phyloP scores from a whole-genome alignment of 2,329 filamentous ascomycete genomes.

The Chaetomium sp. region DNA sequence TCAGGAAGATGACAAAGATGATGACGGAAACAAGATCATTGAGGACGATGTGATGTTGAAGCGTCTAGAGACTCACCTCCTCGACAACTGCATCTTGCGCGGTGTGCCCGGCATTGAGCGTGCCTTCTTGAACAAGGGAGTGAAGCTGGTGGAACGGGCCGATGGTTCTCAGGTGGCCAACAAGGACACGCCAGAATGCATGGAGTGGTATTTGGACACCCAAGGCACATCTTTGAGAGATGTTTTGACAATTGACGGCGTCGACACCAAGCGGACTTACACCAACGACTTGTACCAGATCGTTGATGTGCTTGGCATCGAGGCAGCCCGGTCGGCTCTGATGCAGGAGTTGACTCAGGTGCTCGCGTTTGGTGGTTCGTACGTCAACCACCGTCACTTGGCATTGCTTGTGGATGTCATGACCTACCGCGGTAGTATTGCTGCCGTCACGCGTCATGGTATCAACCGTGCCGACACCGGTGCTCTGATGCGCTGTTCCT shows the following conservation, averaged over 20 bases:
- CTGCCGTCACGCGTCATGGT: conserved; percentile 94
- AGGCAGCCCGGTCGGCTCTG: conserved; percentile 81
- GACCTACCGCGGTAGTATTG: conserved; percentile 89
- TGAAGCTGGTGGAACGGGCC: conserved; percentile 56
- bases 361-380: conserved; percentile 96
- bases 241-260: conserved; percentile 79
- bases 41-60: conserved; percentile 92
- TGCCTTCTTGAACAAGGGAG: conserved; percentile 85
- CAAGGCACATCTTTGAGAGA: conserved; percentile 80
- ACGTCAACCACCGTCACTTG: conserved; percentile 98
- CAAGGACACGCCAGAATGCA: conserved; percentile 68
- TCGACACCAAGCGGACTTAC: conserved; percentile 78
- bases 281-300: conserved; percentile 96
- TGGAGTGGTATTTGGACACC: conserved; percentile 95
- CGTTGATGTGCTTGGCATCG: conserved; percentile 91
- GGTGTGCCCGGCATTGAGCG: conserved; percentile 84
- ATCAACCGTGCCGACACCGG: conserved; percentile 98
- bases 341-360: conserved; percentile 87
- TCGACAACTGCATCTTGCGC: conserved; percentile 85
- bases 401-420: conserved; percentile 94
- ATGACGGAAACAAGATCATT: conserved; percentile 53
- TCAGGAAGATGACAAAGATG: conserved; percentile 64
- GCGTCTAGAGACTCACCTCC: conserved; percentile 81
- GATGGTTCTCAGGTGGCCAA: conserved; percentile 69
- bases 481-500: conserved; percentile 98